phyloP scores from a whole-genome alignment of 1,284 basidiomycete species.

The Leccinum fallax region DNA sequence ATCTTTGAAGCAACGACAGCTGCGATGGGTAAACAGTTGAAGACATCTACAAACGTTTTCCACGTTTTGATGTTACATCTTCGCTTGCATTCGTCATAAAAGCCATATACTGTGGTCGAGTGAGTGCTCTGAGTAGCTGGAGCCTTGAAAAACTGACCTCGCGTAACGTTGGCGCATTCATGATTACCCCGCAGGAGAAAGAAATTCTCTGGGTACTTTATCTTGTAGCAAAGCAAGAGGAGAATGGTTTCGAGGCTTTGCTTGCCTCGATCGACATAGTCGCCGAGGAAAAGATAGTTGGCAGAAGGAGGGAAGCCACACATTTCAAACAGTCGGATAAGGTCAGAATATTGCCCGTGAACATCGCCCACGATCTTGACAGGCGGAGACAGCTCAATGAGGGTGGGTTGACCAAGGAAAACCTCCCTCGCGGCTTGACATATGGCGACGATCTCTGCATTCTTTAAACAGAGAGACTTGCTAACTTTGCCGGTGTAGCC shows the following conservation, averaged over 20 bases:
- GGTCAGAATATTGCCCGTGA: conserved; percentile 98
- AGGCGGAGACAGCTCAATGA: conserved; percentile 96
- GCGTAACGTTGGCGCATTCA: conserved; percentile 98
- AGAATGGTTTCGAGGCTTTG: conserved; percentile 98
- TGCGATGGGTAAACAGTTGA: conserved; percentile 98
- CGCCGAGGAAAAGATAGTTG: conserved; percentile 98
- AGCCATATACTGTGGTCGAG: conserved; percentile 83
- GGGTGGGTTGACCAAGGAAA: conserved; percentile 94
- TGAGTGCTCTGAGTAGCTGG: conserved; percentile 18
- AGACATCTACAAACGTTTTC: conserved; percentile 99
- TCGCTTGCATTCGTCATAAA: conserved; percentile 99
- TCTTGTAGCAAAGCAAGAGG: conserved; percentile 97
- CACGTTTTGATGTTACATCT: conserved; percentile 99
- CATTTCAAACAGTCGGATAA: conserved; percentile 99
- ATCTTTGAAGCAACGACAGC: conserved; percentile 99
- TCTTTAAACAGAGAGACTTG: conserved; percentile 96
- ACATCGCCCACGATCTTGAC: conserved; percentile 99
- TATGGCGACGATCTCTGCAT: conserved; percentile 93
- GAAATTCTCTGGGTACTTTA: conserved; percentile 99
- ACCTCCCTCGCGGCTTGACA: conserved; percentile 98
- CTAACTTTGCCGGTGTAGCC: conserved; percentile 98
- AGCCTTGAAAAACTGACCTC: conserved; percentile 61
- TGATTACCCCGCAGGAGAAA: conserved; percentile 98
- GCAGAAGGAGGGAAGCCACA: conserved; percentile 97
- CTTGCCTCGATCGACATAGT: conserved; percentile 99